Conservation (phyloP, 2,329 filamentous ascomycete genomes). For the Cyphellophora attinorum region DNA sequence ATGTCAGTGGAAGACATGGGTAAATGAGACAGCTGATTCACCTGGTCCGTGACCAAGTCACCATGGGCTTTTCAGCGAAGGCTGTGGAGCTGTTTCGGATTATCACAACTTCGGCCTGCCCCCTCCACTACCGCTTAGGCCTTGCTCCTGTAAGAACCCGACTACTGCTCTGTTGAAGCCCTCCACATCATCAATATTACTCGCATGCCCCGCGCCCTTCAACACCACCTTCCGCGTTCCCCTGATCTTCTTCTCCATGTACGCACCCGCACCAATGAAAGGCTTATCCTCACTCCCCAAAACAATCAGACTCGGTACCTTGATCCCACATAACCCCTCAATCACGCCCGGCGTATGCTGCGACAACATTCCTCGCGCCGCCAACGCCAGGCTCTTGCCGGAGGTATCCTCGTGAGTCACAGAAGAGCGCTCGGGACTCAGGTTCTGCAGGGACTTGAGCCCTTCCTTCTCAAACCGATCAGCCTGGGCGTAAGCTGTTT, state of each 20-base stretch:
- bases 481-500: constrained; percentile 9
- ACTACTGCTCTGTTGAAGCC: constrained; percentile 9
- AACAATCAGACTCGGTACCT: constrained; percentile 11
- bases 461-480: constrained; percentile 8
- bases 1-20: too few species aligned
- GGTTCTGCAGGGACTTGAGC: constrained; percentile 3
- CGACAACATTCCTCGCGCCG: constrained; percentile 13
- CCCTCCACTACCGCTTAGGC: too few species aligned
- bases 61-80: too few species aligned
- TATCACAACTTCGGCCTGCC: background rate
- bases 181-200: constrained; percentile 6
- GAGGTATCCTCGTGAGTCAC: constrained; percentile 7
- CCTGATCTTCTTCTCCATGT: constrained; percentile 11
- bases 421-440: constrained; percentile 8
- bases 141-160: constrained; percentile 7
- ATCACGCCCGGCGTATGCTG: constrained; percentile 10
- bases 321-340: constrained; percentile 2
- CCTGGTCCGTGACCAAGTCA: too few species aligned
- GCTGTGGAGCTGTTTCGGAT: too few species aligned
- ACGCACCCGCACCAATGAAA: constrained; percentile 11
- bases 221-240: constrained; percentile 11
- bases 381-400: constrained; percentile 7
- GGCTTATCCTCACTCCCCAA: constrained; percentile 13
- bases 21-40: too few species aligned
- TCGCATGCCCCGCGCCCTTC: constrained; percentile 7